Base-by-base conservation (phyloP, 2,329 filamentous ascomycete genomes). In the Didymella pomorum region DNA sequence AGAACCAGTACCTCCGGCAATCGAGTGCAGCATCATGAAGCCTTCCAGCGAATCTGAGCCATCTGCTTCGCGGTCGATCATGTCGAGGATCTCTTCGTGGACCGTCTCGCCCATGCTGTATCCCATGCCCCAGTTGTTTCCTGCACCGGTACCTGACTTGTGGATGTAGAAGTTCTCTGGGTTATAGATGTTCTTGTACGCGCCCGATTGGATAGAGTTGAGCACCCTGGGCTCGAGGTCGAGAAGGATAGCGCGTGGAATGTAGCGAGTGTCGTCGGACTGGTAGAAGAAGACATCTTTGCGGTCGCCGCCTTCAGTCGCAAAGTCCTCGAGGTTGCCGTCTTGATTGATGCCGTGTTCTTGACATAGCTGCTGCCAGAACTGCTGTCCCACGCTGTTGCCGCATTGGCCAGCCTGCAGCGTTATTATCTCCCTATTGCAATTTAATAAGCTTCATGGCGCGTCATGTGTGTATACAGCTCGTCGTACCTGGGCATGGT, bases 281-380 rank as follows among this genome's bases (percentile, higher is more conserved):
- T 89, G 94, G 82, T 98, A 99, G 85, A 97, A 98, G 81, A 98
- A 98, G 61, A 99, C 95, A 79, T 99, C 95, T 78, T 99, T 99
- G 70, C 95, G 89, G 80, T 99, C 95, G 67, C 94, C 93, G 74
- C 95, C 95, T 79, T 98, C 95, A 48, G 93, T 97, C 74, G 95
- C 95, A 81, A 97, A 97, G 78, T 97, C 93, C 76, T 97, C 93
- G 58, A 99, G 86, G 77, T 98, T 98, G 58, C 95, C 95, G 80
- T 98, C 93, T 76, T 95, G 92, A 73, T 90, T 97, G 81, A 99
- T 99, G 62, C 96, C 95, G 76, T 99, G 95, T 80, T 99, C 95
- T 77, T 94, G 90, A 79, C 95, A 99, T 60, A 98, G 87, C 80
- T 98, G 95, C 79, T 98, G 94, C 95, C 95, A 99, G 81, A 99